phyloP scores from a whole-genome alignment of 2,329 filamentous ascomycete species.

The Colletotrichum sp. region DNA sequence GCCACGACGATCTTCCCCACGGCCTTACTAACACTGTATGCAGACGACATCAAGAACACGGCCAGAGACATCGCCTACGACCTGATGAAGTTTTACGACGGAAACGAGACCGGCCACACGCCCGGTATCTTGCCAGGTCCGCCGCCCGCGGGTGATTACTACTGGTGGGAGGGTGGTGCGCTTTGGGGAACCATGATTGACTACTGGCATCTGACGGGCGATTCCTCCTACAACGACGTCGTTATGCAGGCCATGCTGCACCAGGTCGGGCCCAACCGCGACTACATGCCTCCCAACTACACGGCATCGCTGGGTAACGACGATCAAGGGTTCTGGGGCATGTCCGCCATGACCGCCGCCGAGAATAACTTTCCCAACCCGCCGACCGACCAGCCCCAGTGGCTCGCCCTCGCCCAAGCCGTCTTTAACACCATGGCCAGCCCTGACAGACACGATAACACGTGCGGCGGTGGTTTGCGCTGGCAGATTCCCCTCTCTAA shows the following conservation, averaged over 20 bases:
- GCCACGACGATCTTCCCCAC: neutral
- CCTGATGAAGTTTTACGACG: conserved; percentile 55
- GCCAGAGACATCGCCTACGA: conserved; percentile 55
- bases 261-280: conserved; percentile 59
- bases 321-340: conserved; percentile 74
- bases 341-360: conserved; percentile 70
- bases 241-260: conserved; percentile 61
- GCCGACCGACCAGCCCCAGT: conserved; percentile 57
- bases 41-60: conserved; percentile 51
- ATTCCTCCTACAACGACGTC: conserved; percentile 65
- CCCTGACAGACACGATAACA: conserved; percentile 66
- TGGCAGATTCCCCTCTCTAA: conserved; percentile 83
- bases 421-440: conserved; percentile 69
- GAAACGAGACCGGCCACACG: conserved; percentile 54
- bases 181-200: conserved; percentile 74
- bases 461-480: conserved; percentile 74
- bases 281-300: conserved; percentile 67
- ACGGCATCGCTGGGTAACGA: conserved; percentile 67
- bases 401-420: conserved; percentile 71
- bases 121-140: conserved; percentile 64
- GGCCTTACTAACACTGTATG: neutral
- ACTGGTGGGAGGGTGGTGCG: conserved; percentile 78
- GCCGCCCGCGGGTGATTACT: conserved; percentile 58
- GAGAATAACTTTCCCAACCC: conserved; percentile 69
- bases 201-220: conserved; percentile 73